Evolutionary conservation across 805 yeast species (phyloP), one percentile per base, ranked within the genome.

Genomic region (Metschnikowia borealis): DNA sequence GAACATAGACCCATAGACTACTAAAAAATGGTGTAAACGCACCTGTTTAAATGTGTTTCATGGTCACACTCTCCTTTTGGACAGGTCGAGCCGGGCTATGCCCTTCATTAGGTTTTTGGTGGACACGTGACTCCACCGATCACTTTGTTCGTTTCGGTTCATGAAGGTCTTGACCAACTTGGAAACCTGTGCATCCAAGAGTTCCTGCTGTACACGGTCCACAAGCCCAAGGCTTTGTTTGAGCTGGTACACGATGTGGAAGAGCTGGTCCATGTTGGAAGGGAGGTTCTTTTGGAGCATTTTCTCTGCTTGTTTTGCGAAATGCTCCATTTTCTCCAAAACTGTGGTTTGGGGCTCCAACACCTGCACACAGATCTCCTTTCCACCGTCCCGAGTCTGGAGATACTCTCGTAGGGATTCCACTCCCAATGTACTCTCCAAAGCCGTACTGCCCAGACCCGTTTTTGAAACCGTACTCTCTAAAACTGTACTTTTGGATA

Each of bases 181-280:
- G 18, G 54, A 44, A 29, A 53, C 50, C 31, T 42, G 50, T 8
- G 57, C 46, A 21, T 49, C 33, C 32, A 56, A 40, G 39, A 45
- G 34, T 13, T 46, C 49, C 3, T 35, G 38, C 6, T 51, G 50
- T 4, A 53, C 37, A 33, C 31, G 46, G 18, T 52, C 62, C 6
- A 63, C 62, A 17, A 70, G 46, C 20, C 62, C 62, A 14, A 56
- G 55, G 10, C 67, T 58, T 49, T 60, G 62, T 26, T 54, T 52
- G 46, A 73, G 47, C 48, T 61, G 62, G 56, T 69, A 65, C 43
- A 68, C 62, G 38, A 64, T 55, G 45, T 64, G 60, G 54, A 65
- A 68, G 41, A 78, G 59, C 48, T 64, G 65, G 49, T 78, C 82
- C 11, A 78, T 58, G 6, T 66, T 57, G 1, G 58, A 34, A 45